A percentile compares a stretch with the other conserved stretches of the same genome.
Conservation (phyloP, 2,329 filamentous ascomycete genomes). For the Trichophyton mentagrophytes region DNA sequence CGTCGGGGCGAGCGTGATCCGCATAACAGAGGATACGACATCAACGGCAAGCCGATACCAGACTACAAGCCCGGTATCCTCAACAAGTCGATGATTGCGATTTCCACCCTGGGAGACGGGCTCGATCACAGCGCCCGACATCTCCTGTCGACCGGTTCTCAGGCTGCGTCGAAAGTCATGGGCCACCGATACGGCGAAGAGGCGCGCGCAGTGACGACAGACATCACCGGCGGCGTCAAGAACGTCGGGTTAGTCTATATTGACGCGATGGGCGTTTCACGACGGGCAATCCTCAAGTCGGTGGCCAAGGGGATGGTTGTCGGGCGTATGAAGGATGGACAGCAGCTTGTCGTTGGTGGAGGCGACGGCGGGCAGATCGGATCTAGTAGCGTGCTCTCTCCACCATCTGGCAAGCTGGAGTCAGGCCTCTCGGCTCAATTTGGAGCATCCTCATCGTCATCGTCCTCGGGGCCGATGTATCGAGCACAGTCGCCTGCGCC, state of each 20-base stretch:
- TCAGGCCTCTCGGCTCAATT: background rate
- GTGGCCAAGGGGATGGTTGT: conserved; percentile 85
- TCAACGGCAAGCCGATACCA: conserved; percentile 51
- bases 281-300: conserved; percentile 79
- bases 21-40: conserved; percentile 50
- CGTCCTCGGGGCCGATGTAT: conserved; percentile 7
- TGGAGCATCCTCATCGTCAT: conserved; percentile 2
- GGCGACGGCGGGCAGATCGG: conserved; percentile 32
- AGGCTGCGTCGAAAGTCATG: conserved; percentile 73
- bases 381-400: background rate
- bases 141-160: conserved; percentile 59
- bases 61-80: conserved; percentile 79
- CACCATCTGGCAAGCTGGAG: background rate
- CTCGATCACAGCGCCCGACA: conserved; percentile 76
- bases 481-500: conserved; percentile 25
- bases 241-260: conserved; percentile 97
- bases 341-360: conserved; percentile 36
- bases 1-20: conserved; percentile 43
- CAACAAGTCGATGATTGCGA: conserved; percentile 94
- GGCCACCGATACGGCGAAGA: conserved; percentile 80
- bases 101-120: conserved; percentile 85
- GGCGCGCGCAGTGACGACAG: conserved; percentile 62
- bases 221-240: conserved; percentile 76
- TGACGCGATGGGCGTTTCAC: conserved; percentile 82
- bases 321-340: conserved; percentile 37